Conservation (phyloP, 768 basidiomycete species). For the Mycena capillaripes region DNA sequence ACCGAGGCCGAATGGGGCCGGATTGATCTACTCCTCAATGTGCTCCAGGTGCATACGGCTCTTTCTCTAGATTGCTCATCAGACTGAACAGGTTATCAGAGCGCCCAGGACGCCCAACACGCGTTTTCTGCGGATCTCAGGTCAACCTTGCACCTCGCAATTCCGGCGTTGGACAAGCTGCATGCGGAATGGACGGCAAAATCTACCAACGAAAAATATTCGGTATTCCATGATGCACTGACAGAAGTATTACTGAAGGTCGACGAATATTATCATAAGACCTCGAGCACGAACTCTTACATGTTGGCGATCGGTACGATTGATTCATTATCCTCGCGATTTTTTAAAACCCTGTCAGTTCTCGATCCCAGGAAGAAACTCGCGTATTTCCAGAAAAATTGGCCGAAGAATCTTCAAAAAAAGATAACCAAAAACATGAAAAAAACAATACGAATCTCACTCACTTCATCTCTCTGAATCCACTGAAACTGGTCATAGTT, state of each 20-base stretch:
- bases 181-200: conserved; percentile 45
- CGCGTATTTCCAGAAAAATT: no score
- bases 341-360: no score
- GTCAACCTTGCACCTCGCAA: conserved; percentile 46
- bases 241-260: conserved; percentile 44
- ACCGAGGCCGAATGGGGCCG: no score
- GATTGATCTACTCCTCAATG: neutral
- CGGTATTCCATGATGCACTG: conserved; percentile 39
- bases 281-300: neutral
- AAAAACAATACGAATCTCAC: no score
- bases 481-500: neutral
- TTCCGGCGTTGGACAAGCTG: conserved; percentile 37
- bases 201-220: conserved; percentile 41
- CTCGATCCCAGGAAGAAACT: no score
- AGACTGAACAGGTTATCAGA: no score
- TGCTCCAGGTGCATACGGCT: neutral
- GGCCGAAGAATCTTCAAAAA: no score
- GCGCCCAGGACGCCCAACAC: no score
- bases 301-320: neutral
- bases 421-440: no score
- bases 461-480: no score
- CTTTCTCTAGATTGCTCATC: neutral
- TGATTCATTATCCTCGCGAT: no score
- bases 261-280: conserved; percentile 40
- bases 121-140: no score